A percentile compares a stretch with the other conserved stretches of the same genome.
These are phyloP conservation scores for Fusarium sp. DNA, from an alignment of 2,329 filamentous ascomycete genomes.

Conservation along the genomic window DNA sequence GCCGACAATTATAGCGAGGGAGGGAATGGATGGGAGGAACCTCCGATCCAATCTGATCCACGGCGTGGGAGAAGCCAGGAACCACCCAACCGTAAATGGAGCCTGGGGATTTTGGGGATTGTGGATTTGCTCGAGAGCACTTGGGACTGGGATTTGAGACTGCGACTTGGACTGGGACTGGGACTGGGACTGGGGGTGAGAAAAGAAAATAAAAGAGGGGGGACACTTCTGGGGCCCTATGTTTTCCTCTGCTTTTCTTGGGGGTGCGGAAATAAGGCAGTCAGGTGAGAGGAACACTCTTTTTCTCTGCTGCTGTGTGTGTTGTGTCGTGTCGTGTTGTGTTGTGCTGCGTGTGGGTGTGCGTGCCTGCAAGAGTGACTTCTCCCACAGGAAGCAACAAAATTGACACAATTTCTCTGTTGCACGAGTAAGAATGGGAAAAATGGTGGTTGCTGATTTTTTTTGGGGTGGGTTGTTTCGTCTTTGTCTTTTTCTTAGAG, in stretches of 20 bases:
- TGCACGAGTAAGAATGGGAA: background rate
- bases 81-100: constrained; percentile 39
- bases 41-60: constrained; percentile 39
- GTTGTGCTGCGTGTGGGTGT: background rate
- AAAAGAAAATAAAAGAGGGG: constrained; percentile 29
- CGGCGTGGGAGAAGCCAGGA: constrained; percentile 37
- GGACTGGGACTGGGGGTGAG: constrained; percentile 33
- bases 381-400: constrained; percentile 7
- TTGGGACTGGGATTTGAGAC: constrained; percentile 34
- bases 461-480: background rate
- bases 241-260: constrained; percentile 22
- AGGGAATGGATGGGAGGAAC: constrained; percentile 35
- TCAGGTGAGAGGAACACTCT: constrained; percentile 34
- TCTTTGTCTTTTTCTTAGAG: background rate
- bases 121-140: constrained; percentile 26
- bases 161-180: constrained; percentile 19
- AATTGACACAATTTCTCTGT: constrained; percentile 6
- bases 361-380: constrained; percentile 19
- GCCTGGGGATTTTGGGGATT: constrained; percentile 38
- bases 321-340: background rate
- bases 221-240: constrained; percentile 26
- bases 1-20: constrained; percentile 41
- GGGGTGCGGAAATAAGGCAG: constrained; percentile 33
- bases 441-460: background rate
- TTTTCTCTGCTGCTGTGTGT: constrained; percentile 11